Percentiles rank a stretch among this genome's conserved stretches.
These are phyloP conservation scores for Helichrysum umbraculigerum DNA, from an alignment of 129 eudicot genomes.

Conservation along the genomic window DNA sequence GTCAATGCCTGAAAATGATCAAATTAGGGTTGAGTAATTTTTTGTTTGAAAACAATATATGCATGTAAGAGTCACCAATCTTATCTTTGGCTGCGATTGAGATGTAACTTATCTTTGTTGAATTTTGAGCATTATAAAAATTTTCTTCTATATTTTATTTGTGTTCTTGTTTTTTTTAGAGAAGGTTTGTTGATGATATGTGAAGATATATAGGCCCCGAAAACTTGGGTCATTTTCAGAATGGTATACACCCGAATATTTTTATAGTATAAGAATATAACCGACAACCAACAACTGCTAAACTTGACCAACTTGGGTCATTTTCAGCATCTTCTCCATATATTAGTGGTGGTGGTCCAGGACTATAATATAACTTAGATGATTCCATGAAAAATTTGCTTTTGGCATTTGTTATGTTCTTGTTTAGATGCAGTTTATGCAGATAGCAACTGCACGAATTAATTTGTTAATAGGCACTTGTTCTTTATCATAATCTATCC, in stretches of 20 bases:
- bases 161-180: slow-evolving; percentile 19
- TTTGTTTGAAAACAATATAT: background rate
- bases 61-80: background rate
- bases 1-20: slow-evolving; percentile 23
- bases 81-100: slow-evolving; percentile 7
- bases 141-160: background rate
- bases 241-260: background rate
- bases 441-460: slow-evolving; percentile 16
- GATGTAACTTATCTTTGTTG: slow-evolving; percentile 19
- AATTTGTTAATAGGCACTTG: slow-evolving; percentile 32
- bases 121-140: slow-evolving; percentile 20
- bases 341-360: slow-evolving; percentile 35
- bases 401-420: background rate
- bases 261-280: background rate
- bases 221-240: slow-evolving; percentile 9
- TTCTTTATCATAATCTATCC: slow-evolving; percentile 20
- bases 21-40: slow-evolving; percentile 4
- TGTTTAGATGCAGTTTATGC: slow-evolving; percentile 9
- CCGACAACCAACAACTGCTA: slow-evolving; percentile 11
- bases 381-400: slow-evolving; percentile 4
- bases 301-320: slow-evolving; percentile 15
- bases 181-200: slow-evolving; percentile 2
- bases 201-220: background rate
- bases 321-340: slow-evolving; percentile 13
- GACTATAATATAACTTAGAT: background rate